Base-by-base conservation (phyloP, 73 alveolate genomes). In the Symbiodinium natans region DNA sequence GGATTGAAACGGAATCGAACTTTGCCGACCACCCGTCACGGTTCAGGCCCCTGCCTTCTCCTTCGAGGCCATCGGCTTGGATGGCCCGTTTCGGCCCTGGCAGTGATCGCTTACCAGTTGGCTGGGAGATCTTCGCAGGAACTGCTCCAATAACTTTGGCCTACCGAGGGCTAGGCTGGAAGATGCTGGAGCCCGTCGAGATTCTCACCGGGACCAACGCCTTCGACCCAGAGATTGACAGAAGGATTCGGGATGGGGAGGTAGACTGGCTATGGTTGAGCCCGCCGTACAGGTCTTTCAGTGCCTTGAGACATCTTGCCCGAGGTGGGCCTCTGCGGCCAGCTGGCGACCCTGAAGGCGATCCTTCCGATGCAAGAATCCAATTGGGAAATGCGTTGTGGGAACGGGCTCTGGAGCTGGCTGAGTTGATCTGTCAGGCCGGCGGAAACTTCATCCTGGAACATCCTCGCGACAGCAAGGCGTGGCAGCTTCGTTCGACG, bases 1-100 rank as follows among this genome's bases (percentile, higher is more conserved):
- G 93, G 93, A 34, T 86, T 2, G 93, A 59, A 25, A 86, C 93
- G 1, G 29, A 4, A 27, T 36, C n/a, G n/a, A 86, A 86, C 59
- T 34, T 59, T 4, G 93, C 93, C 0, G 93, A 86, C 13, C 40
- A 40, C n/a, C 93, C 93, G 0, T 41, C 80, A 17, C 43, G 93
- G 1, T 54, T 54, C n/a, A 33, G 29, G 39, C 82, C 82, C 0
- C 39, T 86, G 10, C 93, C 93, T 2, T 54, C 93, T 33, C 93
- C 93, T 48, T 0, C 13, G 27, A 39, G 54, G 8, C 39, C 52
- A 0, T 31, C 56, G 1, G 23, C 48, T 0, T 86, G 93, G 93
- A 29, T 86, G 48, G 29, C 17, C 11, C 34, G 40, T 2, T 46
- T 19, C 9, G 82, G 63, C 34, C 21, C 40, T 38, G 39, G 2